Percentiles rank a stretch among this genome's conserved stretches.
phyloP scores from a whole-genome alignment of 1,284 basidiomycete genomes.

The Porodaedalea pini region DNA sequence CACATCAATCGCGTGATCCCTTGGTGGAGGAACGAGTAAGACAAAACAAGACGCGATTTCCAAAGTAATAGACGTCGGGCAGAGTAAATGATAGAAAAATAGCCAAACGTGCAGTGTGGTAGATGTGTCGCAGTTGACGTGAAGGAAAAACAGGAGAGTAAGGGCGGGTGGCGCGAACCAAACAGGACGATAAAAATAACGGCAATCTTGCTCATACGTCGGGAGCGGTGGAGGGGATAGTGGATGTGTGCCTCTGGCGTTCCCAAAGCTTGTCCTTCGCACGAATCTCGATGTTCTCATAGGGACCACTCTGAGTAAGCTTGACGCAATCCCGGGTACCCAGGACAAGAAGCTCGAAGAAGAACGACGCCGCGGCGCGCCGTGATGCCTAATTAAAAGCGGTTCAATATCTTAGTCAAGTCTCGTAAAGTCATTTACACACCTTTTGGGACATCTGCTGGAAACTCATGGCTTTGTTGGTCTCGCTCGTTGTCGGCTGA shows the following conservation, averaged over 20 bases:
- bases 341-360: conserved; percentile 94
- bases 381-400: conserved; percentile 63
- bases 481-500: conserved; percentile 46
- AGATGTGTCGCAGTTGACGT: conserved; percentile 75
- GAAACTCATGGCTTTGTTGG: conserved; percentile 68
- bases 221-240: conserved; percentile 32
- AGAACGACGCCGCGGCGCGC: conserved; percentile 91
- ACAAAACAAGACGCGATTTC: no score
- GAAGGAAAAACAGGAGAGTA: conserved; percentile 47
- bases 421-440: conserved; percentile 25
- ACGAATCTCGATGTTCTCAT: conserved; percentile 82
- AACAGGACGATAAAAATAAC: not conserved
- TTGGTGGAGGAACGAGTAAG: no score
- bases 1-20: no score
- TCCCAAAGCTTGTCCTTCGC: conserved; percentile 86
- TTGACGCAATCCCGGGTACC: conserved; percentile 89
- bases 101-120: conserved; percentile 36
- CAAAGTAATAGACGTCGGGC: no score
- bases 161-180: conserved; percentile 37
- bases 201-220: not conserved
- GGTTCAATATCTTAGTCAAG: conserved; percentile 1
- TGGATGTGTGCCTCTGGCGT: conserved; percentile 53
- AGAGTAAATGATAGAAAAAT: no score
- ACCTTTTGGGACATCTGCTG: conserved; percentile 73
- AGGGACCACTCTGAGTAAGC: conserved; percentile 69